Percentiles rank a stretch among this genome's conserved stretches.
These are phyloP conservation scores for Boletus rex-veris DNA, from an alignment of 768 basidiomycete species.

Conservation along the genomic window DNA sequence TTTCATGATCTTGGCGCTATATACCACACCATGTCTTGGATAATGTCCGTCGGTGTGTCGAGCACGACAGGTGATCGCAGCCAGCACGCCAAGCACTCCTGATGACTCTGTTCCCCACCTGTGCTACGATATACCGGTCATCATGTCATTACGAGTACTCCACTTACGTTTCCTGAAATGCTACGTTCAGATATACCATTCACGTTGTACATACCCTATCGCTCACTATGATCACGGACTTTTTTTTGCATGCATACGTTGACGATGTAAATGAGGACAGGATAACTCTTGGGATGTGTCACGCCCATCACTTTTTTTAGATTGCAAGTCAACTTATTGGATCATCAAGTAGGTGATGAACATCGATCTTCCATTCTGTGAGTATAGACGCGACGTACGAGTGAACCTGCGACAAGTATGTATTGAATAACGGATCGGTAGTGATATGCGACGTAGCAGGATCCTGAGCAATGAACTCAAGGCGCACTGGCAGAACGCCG, in stretches of 20 bases:
- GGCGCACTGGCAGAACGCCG: not conserved
- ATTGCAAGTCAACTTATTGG: not conserved
- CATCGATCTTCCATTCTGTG: no score
- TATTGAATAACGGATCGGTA: no score
- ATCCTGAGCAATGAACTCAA: not conserved
- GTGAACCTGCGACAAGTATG: no score
- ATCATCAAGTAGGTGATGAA: not conserved
- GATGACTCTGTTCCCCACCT: not conserved
- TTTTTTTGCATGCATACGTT: not conserved
- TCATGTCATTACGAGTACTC: not conserved
- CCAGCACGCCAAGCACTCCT: not conserved
- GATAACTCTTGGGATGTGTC: no score
- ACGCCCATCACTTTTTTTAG: not conserved
- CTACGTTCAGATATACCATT: slow-evolving; percentile 9
- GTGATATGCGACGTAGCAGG: not conserved
- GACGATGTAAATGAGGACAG: not conserved
- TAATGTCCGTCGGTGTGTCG: slow-evolving; percentile 5
- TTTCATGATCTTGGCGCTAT: not conserved
- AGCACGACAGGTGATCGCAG: not conserved
- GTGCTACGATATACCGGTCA: not conserved
- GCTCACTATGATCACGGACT: not conserved
- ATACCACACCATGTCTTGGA: slow-evolving; percentile 4
- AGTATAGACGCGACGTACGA: no score
- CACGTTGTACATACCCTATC: slow-evolving; percentile 16
- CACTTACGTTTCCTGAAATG: not conserved